Evolutionary conservation across 768 basidiomycete species (phyloP), one percentile per base, ranked within the genome.

Genomic region (Lentinula guzmanii): DNA sequence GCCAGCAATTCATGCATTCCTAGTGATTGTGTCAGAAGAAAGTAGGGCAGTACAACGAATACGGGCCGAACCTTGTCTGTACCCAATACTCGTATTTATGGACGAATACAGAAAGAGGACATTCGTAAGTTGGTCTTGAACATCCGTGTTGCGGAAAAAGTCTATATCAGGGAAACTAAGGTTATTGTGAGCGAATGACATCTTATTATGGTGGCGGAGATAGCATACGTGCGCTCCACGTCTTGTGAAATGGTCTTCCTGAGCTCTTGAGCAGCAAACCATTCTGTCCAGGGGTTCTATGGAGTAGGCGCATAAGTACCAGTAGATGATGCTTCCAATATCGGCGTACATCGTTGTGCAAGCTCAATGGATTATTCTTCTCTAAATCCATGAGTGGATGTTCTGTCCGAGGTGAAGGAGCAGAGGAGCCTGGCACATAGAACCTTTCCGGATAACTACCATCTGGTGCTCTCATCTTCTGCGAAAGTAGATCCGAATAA

Each of bases 1-100:
- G 95, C 97, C 21, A 98, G 82, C 8, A 98, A 76, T 70, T 99
- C 97, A 69, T 99, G 97, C 97, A 99, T 98, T 58, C 97, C 96
- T 83, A 54, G 54, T 52, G 50, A 48, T n/a, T 64, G 37, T 58
- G 43, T 46, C 42, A 59, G 10, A 33, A 56, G 33, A 15, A 58
- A 33, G 35, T 34, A 45, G 37, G 35, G 52, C 15, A 18, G 2
- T 52, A 42, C 64, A 51, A 50, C 52, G 39, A 2, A 18, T 37
- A 33, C 9, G 35, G 16, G 41, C 51, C 11, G 34, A 39, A 81
- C 82, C 83, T 79, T 99, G 97, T 34, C 97, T 85, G 70, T 99
- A 99, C 21, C 95, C 94, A 21, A 96, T 84, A 43, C 87, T 80
- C 1, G 91, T 86, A 70, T 95, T 86, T 69, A 85, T 82, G 43